Evolutionary conservation across 2,329 filamentous ascomycete genomes (phyloP).

Genomic region (Leptoxyphium fumago): DNA sequence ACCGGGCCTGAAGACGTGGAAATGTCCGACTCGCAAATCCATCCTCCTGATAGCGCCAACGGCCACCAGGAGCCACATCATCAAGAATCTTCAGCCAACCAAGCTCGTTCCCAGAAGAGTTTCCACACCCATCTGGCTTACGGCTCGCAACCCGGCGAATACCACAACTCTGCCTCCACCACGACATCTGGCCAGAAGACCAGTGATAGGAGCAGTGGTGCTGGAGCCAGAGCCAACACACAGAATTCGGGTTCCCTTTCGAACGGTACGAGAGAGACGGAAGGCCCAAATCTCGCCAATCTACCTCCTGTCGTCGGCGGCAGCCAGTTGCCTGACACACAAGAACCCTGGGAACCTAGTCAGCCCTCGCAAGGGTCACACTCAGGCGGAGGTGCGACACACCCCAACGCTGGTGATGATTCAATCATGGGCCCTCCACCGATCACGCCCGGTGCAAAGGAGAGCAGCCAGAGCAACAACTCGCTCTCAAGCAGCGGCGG

Average conservation of each 20-base stretch:
- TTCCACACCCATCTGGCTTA: conserved; percentile 44
- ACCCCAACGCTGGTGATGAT: not conserved
- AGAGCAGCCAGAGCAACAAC: not conserved
- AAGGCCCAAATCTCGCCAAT: conserved; percentile 40
- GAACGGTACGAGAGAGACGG: conserved; percentile 30
- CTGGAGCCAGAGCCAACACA: conserved; percentile 44
- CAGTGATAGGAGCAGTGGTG: conserved; percentile 45
- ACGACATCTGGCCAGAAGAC: conserved; percentile 72
- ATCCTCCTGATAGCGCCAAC: conserved; percentile 8
- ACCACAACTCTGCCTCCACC: conserved; percentile 76
- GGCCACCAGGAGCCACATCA: conserved; percentile 20
- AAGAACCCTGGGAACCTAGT: conserved; percentile 31
- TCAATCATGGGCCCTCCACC: not conserved
- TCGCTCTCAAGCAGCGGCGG: not conserved
- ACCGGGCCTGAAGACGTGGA: conserved; percentile 27
- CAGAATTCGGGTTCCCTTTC: conserved; percentile 47
- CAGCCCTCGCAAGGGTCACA: conserved; percentile 24
- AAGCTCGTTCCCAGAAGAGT: conserved; percentile 51
- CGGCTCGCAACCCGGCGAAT: conserved; percentile 45
- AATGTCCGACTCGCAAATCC: conserved; percentile 29
- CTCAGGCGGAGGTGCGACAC: conserved; percentile 9
- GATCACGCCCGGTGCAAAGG: not conserved
- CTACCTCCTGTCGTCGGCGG: conserved; percentile 35
- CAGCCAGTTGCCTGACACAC: conserved; percentile 50
- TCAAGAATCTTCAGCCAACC: conserved; percentile 30